phyloP scores from a whole-genome alignment of 2,329 filamentous ascomycete species.

The Hymenoscyphus linearis region DNA sequence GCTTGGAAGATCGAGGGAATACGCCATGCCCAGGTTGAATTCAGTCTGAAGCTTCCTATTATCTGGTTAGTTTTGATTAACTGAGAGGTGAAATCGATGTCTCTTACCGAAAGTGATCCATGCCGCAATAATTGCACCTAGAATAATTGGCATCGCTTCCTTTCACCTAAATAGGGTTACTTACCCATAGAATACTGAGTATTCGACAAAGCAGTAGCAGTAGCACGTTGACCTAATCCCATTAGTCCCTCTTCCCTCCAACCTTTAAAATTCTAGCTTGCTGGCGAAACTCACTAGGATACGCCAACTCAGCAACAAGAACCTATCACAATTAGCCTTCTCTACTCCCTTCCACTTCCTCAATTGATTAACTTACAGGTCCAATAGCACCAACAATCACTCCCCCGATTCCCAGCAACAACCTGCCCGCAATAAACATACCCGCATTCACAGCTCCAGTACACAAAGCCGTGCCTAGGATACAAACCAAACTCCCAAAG shows the following conservation, averaged over 20 bases:
- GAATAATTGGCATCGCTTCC: conserved; percentile 10
- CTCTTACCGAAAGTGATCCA: conserved; percentile 18
- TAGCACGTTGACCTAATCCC: conserved; percentile 27
- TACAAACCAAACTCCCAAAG: conserved; percentile 32
- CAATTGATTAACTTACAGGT: conserved; percentile 18
- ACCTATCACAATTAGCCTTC: neutral
- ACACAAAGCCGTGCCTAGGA: conserved; percentile 39
- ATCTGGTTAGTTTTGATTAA: neutral
- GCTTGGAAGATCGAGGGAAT: conserved; percentile 32
- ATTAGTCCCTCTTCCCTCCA: no score
- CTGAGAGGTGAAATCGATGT: neutral
- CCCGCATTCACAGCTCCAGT: conserved; percentile 38
- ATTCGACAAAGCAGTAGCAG: conserved; percentile 33
- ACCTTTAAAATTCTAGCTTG: no score
- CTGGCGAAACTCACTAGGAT: conserved; percentile 9
- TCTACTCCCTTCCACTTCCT: neutral
- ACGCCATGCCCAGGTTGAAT: conserved; percentile 35
- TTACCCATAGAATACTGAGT: conserved; percentile 32
- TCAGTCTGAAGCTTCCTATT: conserved; percentile 10
- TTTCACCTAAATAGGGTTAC: neutral
- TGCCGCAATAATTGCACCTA: conserved; percentile 20
- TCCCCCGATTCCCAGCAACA: conserved; percentile 35
- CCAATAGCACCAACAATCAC: conserved; percentile 16
- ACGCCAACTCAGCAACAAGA: conserved; percentile 14
- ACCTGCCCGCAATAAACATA: conserved; percentile 38